Conservation (phyloP, 805 yeast species). For the Candida suzukii region DNA sequence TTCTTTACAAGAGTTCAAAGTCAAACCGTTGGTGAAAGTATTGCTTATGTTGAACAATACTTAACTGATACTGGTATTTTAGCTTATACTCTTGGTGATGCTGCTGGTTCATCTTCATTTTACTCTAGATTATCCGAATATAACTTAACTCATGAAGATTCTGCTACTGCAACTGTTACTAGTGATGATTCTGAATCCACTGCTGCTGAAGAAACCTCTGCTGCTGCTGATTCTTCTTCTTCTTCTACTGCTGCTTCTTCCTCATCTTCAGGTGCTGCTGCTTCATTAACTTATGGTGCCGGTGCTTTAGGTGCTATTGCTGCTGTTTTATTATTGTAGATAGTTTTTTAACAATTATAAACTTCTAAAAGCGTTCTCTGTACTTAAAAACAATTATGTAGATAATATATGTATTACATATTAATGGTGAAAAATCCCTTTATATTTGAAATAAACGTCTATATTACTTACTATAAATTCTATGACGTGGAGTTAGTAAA, state of each 20-base stretch:
- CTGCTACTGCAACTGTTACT: background rate
- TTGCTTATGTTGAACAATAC: conserved; percentile 1
- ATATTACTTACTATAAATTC: too few relatives aligned
- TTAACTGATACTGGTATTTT: conserved; percentile 1
- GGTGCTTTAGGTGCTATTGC: conserved; percentile 1
- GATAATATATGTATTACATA: too few relatives aligned
- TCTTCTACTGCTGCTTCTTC: background rate
- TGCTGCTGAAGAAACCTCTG: background rate
- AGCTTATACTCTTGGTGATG: conserved; percentile 3
- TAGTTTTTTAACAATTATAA: too few relatives aligned
- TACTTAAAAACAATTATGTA: too few relatives aligned
- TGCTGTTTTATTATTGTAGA: conserved; percentile 1
- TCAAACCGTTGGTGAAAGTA: background rate
- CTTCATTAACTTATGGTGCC: background rate
- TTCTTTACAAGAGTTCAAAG: conserved; percentile 1
- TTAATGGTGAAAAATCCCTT: too few relatives aligned
- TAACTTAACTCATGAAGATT: background rate
- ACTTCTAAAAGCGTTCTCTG: too few relatives aligned
- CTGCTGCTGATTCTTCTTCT: too few relatives aligned
- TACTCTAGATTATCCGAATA: background rate
- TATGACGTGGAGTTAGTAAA: too few relatives aligned
- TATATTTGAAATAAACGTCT: too few relatives aligned
- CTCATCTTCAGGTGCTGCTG: background rate
- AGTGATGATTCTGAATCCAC: background rate
- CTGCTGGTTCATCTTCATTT: background rate